Base-by-base conservation (phyloP, 1,284 basidiomycete genomes). In the Hymenochaete sp. region DNA sequence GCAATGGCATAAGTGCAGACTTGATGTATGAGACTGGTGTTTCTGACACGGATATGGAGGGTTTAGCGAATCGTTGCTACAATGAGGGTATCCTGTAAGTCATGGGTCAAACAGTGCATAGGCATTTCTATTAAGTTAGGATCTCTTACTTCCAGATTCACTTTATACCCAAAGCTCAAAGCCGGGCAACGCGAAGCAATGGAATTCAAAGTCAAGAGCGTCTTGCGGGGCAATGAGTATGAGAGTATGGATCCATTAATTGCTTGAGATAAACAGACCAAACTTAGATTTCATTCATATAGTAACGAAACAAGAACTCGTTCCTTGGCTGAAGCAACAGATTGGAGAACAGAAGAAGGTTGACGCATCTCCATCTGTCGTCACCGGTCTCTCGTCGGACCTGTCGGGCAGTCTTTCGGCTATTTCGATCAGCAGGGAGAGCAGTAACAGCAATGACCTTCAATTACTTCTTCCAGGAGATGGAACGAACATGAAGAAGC, bases 11-110 rank as follows among this genome's bases (percentile, higher is more conserved):
- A 57, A 85, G 85, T 52, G 82, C 88, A 0, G 90, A 93, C 62
- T 64, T 93, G 50, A 89, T 91, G 78, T 92, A 92, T 56, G 86
- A 89, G 51, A 71, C 72, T 4, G 79, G 75, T 8, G 59, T 88
- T 33, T 65, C 67, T 2, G 76, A 79, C 49, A 60, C 64, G 4
- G 78, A 82, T 44, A 69, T 75, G 49, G 81, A 83, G 60, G 77
- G 72, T 46, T 70, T 82, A 53, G 61, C 76, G 14, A 80, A 82
- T 36, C 62, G 74, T 24, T 89, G 85, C 56, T 64, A 64, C n/a
- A 65, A 77, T 18, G 85, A 89, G 59, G 85, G 86, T 10, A 87
- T 89, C 35, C 57, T 89, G 85, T 88, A 55, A 49, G 81, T 67
- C 3, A 22, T 35, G 14, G 28, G 28, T 31, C 14, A 31, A 14